Evolutionary conservation across 164 flowering plant species (phyloP).

Genomic region (Cinnamomum micranthum): DNA sequence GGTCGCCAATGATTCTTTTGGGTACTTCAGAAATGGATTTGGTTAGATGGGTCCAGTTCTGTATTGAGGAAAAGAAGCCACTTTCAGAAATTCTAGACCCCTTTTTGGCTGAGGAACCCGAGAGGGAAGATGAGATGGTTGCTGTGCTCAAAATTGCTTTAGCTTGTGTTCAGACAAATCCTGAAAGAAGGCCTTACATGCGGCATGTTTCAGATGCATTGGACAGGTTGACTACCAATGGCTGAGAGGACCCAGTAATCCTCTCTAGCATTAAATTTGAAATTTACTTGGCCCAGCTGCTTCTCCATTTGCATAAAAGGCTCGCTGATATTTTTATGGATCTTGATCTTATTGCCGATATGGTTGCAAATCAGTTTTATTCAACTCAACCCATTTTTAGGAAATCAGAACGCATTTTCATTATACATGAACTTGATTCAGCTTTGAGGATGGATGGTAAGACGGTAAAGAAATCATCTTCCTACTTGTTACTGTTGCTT

Average conservation of each 20-base stretch:
- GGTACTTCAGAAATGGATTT: slow-evolving; percentile 76
- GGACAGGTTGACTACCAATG: slow-evolving; percentile 39
- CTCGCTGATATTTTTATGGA: not conserved
- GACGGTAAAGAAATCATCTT: not conserved
- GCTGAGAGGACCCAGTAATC: slow-evolving; percentile 9
- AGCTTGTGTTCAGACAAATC: slow-evolving; percentile 70
- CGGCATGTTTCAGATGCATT: slow-evolving; percentile 61
- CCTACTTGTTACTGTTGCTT: not conserved
- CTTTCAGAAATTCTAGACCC: slow-evolving; percentile 76
- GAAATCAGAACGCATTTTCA: not conserved
- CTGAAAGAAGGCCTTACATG: slow-evolving; percentile 90
- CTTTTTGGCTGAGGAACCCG: slow-evolving; percentile 49
- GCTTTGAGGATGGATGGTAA: not conserved
- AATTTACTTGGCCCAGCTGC: not conserved
- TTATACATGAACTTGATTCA: not conserved
- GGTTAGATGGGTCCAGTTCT: slow-evolving; percentile 76
- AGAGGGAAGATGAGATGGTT: slow-evolving; percentile 76
- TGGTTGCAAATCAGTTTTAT: not conserved
- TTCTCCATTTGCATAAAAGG: not conserved
- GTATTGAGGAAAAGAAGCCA: slow-evolving; percentile 90
- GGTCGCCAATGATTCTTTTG: slow-evolving; percentile 55
- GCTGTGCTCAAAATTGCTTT: slow-evolving; percentile 78
- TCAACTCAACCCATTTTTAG: not conserved
- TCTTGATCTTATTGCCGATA: not conserved
- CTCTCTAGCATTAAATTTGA: not conserved